Percentiles rank a stretch among this genome's conserved stretches.
These are phyloP conservation scores for Pseudogymnoascus sp. DNA, from an alignment of 2,329 filamentous ascomycete species.

Conservation along the genomic window DNA sequence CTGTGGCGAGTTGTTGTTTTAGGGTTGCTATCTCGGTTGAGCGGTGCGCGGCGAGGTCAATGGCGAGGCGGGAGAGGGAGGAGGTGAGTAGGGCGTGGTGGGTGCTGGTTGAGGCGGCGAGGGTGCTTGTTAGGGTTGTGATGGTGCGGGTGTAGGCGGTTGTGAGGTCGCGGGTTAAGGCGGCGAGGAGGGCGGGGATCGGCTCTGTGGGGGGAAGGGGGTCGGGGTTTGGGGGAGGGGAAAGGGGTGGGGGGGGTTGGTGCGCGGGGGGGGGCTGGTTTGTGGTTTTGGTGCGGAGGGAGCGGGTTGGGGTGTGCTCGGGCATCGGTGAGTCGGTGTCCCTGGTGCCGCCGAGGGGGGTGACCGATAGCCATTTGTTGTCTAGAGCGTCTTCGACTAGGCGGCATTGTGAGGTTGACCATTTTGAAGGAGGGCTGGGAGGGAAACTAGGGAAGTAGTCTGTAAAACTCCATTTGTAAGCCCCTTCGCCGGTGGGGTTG, in stretches of 20 bases:
- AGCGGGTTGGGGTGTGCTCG: neutral
- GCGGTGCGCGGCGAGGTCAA: neutral
- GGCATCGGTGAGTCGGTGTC: neutral
- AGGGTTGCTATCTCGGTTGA: neutral
- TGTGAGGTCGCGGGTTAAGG: neutral
- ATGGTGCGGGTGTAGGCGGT: neutral
- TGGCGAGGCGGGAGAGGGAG: neutral
- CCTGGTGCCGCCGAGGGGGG: neutral
- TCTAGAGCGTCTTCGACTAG: neutral
- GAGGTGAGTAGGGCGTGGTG: neutral
- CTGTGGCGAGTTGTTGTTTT: neutral
- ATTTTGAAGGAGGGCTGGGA: neutral
- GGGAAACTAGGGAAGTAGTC: neutral
- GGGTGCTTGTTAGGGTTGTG: neutral
- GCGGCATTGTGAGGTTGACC: neutral
- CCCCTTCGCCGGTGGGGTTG: neutral
- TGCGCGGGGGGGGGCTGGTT: neutral
- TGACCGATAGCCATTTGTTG: neutral
- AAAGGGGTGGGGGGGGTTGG: neutral
- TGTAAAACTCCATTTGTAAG: neutral
- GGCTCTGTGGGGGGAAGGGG: neutral
- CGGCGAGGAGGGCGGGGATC: neutral
- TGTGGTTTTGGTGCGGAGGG: neutral
- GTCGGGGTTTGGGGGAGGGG: neutral
- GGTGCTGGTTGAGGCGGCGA: neutral